Evolutionary conservation across 345 rosid species (phyloP).

Genomic region (Psidium guajava): DNA sequence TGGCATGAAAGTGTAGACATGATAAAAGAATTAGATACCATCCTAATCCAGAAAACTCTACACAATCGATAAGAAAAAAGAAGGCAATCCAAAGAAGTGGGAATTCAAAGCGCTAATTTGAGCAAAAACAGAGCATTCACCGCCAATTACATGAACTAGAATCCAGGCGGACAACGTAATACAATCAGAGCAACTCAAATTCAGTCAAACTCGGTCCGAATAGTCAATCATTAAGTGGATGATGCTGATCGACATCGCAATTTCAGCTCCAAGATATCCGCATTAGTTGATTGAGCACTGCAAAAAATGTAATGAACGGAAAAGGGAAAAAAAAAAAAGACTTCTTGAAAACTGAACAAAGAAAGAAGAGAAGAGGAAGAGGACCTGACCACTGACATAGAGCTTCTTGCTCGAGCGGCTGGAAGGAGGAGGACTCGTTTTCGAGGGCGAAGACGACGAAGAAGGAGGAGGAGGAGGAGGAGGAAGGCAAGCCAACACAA

Average conservation of each 20-base stretch:
- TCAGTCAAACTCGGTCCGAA: background rate
- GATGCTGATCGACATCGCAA: background rate
- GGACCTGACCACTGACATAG: slow-evolving; percentile 49
- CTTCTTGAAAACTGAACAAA: background rate
- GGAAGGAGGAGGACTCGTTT: slow-evolving; percentile 7
- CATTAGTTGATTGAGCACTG: background rate
- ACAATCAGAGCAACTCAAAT: background rate
- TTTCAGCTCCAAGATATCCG: background rate
- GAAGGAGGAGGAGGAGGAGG: background rate
- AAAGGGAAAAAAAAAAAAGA: background rate
- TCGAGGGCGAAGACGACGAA: slow-evolving; percentile 5
- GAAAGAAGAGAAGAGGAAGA: background rate
- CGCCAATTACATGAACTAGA: background rate
- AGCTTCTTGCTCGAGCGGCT: slow-evolving; percentile 35
- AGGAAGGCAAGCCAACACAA: background rate
- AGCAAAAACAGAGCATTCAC: background rate
- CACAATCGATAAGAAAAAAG: background rate
- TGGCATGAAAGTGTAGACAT: background rate
- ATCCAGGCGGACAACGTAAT: background rate
- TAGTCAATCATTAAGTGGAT: background rate
- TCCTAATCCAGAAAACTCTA: background rate
- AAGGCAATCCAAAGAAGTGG: background rate
- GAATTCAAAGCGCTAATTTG: background rate
- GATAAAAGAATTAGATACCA: background rate
- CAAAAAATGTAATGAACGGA: no score